Evolutionary conservation across 805 yeast genomes (phyloP).

Genomic region (Ogataea henricii): DNA sequence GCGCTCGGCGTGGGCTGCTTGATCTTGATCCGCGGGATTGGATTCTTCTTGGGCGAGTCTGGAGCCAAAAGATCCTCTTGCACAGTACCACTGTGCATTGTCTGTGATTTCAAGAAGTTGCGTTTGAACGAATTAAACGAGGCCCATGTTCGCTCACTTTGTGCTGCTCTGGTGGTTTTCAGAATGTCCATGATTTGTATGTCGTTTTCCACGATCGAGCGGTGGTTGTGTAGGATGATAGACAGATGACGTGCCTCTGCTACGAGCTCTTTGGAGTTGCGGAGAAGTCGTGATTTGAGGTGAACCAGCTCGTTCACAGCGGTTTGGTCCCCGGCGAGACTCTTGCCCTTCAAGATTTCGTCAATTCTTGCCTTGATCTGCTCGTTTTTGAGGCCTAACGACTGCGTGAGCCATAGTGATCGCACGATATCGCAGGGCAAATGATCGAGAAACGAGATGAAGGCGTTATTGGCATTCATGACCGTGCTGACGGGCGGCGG

Average conservation of each 20-base stretch:
- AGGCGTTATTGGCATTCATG: slow-evolving; percentile 35
- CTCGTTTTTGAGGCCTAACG: slow-evolving; percentile 30
- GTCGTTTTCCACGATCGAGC: slow-evolving; percentile 28
- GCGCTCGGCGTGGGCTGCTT: slow-evolving; percentile 1
- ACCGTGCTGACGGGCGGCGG: slow-evolving; percentile 27
- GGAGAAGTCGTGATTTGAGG: slow-evolving; percentile 11
- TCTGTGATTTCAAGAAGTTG: slow-evolving; percentile 12
- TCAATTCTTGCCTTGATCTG: slow-evolving; percentile 15
- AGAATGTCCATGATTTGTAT: slow-evolving; percentile 25
- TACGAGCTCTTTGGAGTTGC: slow-evolving; percentile 29
- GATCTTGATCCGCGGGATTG: slow-evolving; percentile 3
- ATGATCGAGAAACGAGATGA: slow-evolving; percentile 40
- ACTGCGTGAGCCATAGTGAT: slow-evolving; percentile 40
- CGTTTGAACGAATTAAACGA: slow-evolving; percentile 27
- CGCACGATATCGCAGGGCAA: slow-evolving; percentile 41
- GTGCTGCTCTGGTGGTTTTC: slow-evolving; percentile 16
- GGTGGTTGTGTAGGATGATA: slow-evolving; percentile 25
- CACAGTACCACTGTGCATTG: not conserved
- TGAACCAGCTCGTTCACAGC: slow-evolving; percentile 4
- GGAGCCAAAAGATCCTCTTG: not conserved
- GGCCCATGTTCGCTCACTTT: slow-evolving; percentile 27
- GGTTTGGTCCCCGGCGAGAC: not conserved
- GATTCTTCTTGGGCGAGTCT: not conserved
- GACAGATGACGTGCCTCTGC: slow-evolving; percentile 30
- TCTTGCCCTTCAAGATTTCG: not conserved